Conservation (phyloP, 768 basidiomycete genomes). For the Kwoniella sp. region DNA sequence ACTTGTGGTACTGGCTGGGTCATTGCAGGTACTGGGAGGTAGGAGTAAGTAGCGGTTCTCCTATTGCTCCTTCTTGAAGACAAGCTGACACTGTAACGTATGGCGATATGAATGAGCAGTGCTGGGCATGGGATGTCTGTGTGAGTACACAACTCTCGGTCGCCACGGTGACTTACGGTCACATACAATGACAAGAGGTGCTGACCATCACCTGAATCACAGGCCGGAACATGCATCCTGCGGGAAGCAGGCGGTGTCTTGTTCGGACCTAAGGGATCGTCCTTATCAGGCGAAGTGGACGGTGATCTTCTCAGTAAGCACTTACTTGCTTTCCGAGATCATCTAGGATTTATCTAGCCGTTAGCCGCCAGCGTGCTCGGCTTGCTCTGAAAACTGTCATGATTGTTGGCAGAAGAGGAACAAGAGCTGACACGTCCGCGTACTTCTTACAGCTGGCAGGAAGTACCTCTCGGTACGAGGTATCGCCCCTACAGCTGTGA, state of each 20-base stretch:
- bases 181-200: no score
- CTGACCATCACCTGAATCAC: neutral
- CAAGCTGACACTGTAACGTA: no score
- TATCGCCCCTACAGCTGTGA: constrained; percentile 48
- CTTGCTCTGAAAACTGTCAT: no score
- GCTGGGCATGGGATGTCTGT: constrained; percentile 81
- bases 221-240: constrained; percentile 87
- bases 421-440: constrained; percentile 1
- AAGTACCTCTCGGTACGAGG: constrained; percentile 56
- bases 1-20: constrained; percentile 12
- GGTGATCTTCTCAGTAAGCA: constrained; percentile 40
- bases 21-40: constrained; percentile 41
- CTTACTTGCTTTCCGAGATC: no score
- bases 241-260: constrained; percentile 83
- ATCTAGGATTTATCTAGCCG: no score
- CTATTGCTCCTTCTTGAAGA: constrained; percentile 55
- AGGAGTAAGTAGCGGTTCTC: constrained; percentile 9
- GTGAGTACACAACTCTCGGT: constrained; percentile 56
- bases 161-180: no score
- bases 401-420: constrained; percentile 36
- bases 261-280: constrained; percentile 64
- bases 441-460: constrained; percentile 28
- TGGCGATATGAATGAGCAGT: no score
- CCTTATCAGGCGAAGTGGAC: constrained; percentile 56
- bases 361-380: no score